A percentile compares a stretch with the other conserved stretches of the same genome.
Conservation (phyloP, 495 filamentous ascomycete genomes). For the Lepraria neglecta region DNA sequence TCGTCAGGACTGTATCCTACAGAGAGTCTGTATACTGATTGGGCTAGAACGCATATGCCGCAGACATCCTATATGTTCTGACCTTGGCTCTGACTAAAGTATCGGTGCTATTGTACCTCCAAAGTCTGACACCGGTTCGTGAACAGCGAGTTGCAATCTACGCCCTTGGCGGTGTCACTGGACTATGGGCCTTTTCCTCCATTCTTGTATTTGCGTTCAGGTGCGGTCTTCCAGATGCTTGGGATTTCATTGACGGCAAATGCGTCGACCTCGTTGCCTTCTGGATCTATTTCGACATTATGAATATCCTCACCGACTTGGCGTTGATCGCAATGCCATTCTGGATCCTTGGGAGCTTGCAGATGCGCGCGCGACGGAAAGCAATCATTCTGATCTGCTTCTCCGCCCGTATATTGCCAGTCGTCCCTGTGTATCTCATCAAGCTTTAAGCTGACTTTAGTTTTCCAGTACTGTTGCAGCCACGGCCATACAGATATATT, state of each 20-base stretch:
- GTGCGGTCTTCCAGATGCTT: conserved; percentile 39
- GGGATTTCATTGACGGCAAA: conserved; percentile 10
- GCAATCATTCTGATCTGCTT: conserved; percentile 37
- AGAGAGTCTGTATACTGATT: not conserved
- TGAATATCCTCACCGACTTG: conserved; percentile 50
- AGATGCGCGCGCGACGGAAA: conserved; percentile 37
- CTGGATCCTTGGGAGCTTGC: conserved; percentile 33
- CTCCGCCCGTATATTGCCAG: conserved; percentile 40
- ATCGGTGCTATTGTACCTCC: conserved; percentile 35
- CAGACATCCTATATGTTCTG: conserved; percentile 20
- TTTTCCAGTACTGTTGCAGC: conserved; percentile 15
- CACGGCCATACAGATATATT: conserved; percentile 10
- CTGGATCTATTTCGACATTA: conserved; percentile 43
- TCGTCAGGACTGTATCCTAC: not conserved
- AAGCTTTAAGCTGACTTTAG: not conserved
- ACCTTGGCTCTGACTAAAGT: conserved; percentile 19
- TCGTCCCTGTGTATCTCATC: not conserved
- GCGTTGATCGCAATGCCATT: conserved; percentile 46
- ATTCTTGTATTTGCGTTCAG: conserved; percentile 39
- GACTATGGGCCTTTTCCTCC: conserved; percentile 36
- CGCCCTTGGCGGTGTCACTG: conserved; percentile 35
- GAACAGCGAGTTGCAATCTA: conserved; percentile 31
- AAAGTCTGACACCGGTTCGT: conserved; percentile 37
- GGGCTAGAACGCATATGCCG: conserved; percentile 15
- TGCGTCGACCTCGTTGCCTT: conserved; percentile 23